phyloP scores from a whole-genome alignment of 257 asterid genomes.

The Plantago ovata region DNA sequence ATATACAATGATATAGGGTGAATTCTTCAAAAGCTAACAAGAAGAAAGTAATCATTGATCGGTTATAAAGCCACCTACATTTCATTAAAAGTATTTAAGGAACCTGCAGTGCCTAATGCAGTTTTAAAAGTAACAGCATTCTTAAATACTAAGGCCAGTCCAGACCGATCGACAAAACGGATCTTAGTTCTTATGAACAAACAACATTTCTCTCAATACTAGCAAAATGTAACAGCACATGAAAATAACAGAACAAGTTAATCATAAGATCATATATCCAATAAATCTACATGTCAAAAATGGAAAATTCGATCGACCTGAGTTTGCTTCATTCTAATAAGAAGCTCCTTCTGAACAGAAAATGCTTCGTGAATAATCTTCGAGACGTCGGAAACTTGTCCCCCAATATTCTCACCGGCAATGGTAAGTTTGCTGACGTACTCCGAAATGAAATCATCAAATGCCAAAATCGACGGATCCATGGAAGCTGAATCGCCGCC shows the following conservation, averaged over 20 bases:
- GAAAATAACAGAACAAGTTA: neutral
- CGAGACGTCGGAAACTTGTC: slow-evolving; percentile 62
- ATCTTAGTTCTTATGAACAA: too few species aligned
- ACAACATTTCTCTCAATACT: neutral
- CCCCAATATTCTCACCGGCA: slow-evolving; percentile 75
- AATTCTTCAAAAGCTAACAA: too few species aligned
- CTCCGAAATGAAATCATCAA: slow-evolving; percentile 57
- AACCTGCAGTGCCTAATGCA: neutral
- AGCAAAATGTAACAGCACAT: neutral
- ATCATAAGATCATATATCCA: neutral
- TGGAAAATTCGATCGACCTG: slow-evolving; percentile 42
- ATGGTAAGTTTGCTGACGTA: slow-evolving; percentile 40
- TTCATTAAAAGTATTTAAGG: too few species aligned
- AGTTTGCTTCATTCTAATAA: slow-evolving; percentile 44
- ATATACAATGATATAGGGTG: too few species aligned
- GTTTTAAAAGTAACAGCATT: neutral
- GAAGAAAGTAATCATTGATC: too few species aligned
- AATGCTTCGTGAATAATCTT: slow-evolving; percentile 59
- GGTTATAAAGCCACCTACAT: too few species aligned
- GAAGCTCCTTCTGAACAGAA: slow-evolving; percentile 59
- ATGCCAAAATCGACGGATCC: slow-evolving; percentile 75
- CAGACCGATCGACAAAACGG: neutral
- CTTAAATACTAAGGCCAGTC: neutral
- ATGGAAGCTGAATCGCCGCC: slow-evolving; percentile 35
- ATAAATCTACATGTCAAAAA: slow-evolving; percentile 12